Conservation (phyloP, 2,329 filamentous ascomycete species). For the Aspergillus amoenus region DNA sequence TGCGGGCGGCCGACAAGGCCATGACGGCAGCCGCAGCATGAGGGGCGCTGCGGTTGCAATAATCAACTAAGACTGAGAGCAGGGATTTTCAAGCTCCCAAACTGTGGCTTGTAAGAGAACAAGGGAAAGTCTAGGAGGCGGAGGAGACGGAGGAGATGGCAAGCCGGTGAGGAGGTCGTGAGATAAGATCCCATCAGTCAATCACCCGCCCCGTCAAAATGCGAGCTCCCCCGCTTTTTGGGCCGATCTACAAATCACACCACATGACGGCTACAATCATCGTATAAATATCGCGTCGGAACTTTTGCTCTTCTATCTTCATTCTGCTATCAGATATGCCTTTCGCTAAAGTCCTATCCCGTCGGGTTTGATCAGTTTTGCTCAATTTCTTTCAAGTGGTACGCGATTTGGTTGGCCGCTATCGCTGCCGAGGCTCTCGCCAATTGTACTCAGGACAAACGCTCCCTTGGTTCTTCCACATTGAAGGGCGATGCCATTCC, state of each 20-base stretch:
- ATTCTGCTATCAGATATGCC: neutral
- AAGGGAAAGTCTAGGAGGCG: neutral
- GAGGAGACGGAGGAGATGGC: neutral
- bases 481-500: neutral
- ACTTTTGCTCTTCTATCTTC: neutral
- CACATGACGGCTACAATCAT: neutral
- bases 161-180: neutral
- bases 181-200: conserved; percentile 5
- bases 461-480: neutral
- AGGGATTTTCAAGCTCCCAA: neutral
- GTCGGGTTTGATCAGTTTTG: neutral
- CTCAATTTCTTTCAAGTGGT: neutral
- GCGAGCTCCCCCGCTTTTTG: conserved; percentile 2
- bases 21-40: conserved; percentile 35
- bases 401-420: neutral
- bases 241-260: neutral
- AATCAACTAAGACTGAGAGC: neutral
- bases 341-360: neutral
- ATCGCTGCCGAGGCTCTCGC: neutral
- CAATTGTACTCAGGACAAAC: neutral
- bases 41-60: conserved; percentile 13
- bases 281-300: neutral
- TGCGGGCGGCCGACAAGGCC: conserved; percentile 23
- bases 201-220: neutral
- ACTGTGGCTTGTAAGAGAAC: no score